Percentiles rank a stretch among this genome's conserved stretches.
Evolutionary conservation across 108 stramenopile species (phyloP).

Genomic region (Skeletonema potamos): DNA sequence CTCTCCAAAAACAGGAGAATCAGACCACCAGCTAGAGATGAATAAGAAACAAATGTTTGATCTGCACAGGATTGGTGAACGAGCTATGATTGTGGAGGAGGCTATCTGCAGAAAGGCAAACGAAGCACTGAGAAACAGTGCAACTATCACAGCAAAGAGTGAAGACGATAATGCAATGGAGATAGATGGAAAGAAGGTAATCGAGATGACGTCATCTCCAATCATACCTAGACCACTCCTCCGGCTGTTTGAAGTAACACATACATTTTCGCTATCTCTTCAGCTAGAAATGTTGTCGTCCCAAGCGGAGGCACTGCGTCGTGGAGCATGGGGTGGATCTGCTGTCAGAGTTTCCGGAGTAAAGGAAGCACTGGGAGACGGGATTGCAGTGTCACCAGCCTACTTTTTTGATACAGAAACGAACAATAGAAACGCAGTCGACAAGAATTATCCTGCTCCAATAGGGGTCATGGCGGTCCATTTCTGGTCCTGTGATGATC

Average conservation of each 20-base stretch:
- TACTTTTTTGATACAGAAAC: constrained; percentile 55
- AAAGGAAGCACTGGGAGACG: constrained; percentile 7
- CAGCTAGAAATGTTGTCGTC: constrained; percentile 83
- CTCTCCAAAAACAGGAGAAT: constrained; percentile 85
- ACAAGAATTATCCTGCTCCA: constrained; percentile 8
- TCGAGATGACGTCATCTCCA: neutral
- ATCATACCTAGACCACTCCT: constrained; percentile 63
- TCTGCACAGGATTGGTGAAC: constrained; percentile 80
- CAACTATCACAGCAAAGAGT: neutral
- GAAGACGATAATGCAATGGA: constrained; percentile 15
- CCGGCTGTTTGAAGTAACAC: constrained; percentile 79
- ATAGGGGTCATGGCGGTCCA: constrained; percentile 68
- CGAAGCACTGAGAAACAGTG: neutral
- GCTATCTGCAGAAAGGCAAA: constrained; percentile 36
- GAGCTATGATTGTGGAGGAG: constrained; percentile 75
- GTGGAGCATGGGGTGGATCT: constrained; percentile 77
- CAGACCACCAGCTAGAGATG: constrained; percentile 81
- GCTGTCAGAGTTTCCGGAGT: neutral
- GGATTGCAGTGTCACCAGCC: constrained; percentile 76
- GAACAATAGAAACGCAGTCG: neutral
- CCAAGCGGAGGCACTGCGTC: constrained; percentile 79
- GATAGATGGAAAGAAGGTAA: constrained; percentile 9
- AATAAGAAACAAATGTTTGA: constrained; percentile 82
- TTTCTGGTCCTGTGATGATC: constrained; percentile 88
- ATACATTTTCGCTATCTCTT: constrained; percentile 75